Evolutionary conservation across 208 protist species (phyloP).

Genomic region (Crithidia sp.): DNA sequence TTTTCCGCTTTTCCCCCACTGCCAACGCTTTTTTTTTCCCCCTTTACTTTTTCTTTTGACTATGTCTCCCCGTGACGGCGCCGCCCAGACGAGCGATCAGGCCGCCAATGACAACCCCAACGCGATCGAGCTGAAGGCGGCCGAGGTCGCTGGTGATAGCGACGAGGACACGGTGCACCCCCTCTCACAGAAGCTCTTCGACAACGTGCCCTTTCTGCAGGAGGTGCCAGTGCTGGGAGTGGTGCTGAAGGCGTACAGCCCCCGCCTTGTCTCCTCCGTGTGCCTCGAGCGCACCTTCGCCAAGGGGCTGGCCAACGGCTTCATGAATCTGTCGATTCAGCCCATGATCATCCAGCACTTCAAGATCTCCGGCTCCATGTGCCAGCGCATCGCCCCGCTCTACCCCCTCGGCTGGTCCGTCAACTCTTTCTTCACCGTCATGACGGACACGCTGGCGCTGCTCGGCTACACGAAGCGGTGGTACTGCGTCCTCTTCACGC

Average conservation of each 20-base stretch:
- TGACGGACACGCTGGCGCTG: conserved; percentile 41
- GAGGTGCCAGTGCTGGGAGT: conserved; percentile 30
- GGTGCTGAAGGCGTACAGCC: conserved; percentile 27
- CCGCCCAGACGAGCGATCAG: too few relatives aligned
- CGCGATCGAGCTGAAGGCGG: neutral
- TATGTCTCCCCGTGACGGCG: too few relatives aligned
- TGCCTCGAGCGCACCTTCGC: conserved; percentile 16
- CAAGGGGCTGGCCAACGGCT: conserved; percentile 17
- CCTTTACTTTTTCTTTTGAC: too few relatives aligned
- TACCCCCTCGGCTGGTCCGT: conserved; percentile 44
- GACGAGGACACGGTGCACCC: conserved; percentile 12
- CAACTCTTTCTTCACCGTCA: conserved; percentile 45
- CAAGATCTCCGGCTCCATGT: conserved; percentile 7
- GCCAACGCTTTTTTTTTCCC: too few relatives aligned
- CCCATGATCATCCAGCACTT: conserved; percentile 20
- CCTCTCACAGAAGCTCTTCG: conserved; percentile 28
- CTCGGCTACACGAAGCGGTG: conserved; percentile 81
- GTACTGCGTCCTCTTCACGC: conserved; percentile 56
- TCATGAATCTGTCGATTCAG: conserved; percentile 21
- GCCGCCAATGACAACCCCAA: neutral
- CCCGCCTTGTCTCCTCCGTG: conserved; percentile 17
- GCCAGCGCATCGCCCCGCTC: conserved; percentile 42
- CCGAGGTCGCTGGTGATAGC: neutral
- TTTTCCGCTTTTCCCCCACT: too few relatives aligned
- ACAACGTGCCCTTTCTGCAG: conserved; percentile 23